phyloP scores from a whole-genome alignment of 306 rosid species.

The Rubus parviflorus region DNA sequence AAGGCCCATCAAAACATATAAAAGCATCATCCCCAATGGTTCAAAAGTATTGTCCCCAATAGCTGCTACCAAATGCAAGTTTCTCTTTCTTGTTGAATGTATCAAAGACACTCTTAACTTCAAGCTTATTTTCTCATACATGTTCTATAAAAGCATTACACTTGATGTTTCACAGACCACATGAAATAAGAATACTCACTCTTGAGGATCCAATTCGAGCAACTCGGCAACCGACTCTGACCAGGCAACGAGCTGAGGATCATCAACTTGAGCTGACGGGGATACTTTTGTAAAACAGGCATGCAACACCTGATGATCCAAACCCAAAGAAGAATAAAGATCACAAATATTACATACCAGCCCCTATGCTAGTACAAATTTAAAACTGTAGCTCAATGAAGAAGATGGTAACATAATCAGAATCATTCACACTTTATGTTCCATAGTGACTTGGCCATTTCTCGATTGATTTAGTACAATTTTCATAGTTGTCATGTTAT shows the following conservation, averaged over 20 bases:
- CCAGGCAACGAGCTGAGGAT: constrained; percentile 90
- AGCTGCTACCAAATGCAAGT: neutral
- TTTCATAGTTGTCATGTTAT: neutral
- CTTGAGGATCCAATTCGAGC: constrained; percentile 76
- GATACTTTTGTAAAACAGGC: constrained; percentile 80
- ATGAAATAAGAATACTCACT: constrained; percentile 51
- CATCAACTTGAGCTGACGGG: constrained; percentile 68
- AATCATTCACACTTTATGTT: neutral
- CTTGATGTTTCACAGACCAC: constrained; percentile 5
- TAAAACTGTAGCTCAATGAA: neutral
- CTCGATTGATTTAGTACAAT: neutral
- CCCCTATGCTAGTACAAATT: neutral
- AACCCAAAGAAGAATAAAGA: neutral
- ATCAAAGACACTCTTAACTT: neutral
- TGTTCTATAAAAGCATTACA: constrained; percentile 4
- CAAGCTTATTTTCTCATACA: constrained; percentile 5
- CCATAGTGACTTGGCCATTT: neutral
- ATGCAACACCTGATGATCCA: constrained; percentile 67
- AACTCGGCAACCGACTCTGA: constrained; percentile 69
- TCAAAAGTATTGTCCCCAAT: neutral
- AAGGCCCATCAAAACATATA: constrained; percentile 2
- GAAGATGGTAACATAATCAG: neutral
- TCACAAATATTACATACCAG: neutral
- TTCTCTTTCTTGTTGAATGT: neutral
- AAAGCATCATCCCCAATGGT: neutral